phyloP scores from a whole-genome alignment of 495 filamentous ascomycete species.

The Echria macrotheca region DNA sequence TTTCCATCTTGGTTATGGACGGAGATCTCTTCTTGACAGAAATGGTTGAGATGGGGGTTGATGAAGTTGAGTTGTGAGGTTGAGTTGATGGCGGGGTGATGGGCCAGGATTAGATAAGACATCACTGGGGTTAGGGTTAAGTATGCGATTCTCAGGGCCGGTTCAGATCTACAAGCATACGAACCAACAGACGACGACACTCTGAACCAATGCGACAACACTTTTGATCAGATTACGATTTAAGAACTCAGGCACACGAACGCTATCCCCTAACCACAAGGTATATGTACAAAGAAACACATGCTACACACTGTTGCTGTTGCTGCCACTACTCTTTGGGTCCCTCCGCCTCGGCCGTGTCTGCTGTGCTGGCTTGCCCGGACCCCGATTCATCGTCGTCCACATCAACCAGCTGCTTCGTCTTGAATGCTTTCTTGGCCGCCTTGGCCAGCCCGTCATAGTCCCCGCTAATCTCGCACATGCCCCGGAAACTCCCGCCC shows the following conservation, averaged over 20 bases:
- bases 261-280: no score
- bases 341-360: no score
- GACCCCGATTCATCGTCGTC: no score
- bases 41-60: neutral
- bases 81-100: neutral
- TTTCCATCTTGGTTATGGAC: constrained; percentile 31
- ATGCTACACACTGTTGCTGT: no score
- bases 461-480: constrained; percentile 96
- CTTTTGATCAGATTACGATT: no score
- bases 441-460: constrained; percentile 63
- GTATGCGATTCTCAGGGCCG: neutral
- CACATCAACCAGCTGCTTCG: constrained; percentile 37
- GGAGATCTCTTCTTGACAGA: neutral
- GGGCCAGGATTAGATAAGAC: neutral
- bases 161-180: no score
- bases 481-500: constrained; percentile 70
- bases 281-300: no score
- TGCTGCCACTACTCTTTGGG: neutral
- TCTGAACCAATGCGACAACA: no score
- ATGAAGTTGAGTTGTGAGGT: neutral
- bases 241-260: no score
- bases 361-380: no score
- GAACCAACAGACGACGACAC: no score
- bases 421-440: constrained; percentile 61
- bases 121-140: neutral